Evolutionary conservation across 768 basidiomycete species (phyloP).

Genomic region (Lactifluus echinatus): DNA sequence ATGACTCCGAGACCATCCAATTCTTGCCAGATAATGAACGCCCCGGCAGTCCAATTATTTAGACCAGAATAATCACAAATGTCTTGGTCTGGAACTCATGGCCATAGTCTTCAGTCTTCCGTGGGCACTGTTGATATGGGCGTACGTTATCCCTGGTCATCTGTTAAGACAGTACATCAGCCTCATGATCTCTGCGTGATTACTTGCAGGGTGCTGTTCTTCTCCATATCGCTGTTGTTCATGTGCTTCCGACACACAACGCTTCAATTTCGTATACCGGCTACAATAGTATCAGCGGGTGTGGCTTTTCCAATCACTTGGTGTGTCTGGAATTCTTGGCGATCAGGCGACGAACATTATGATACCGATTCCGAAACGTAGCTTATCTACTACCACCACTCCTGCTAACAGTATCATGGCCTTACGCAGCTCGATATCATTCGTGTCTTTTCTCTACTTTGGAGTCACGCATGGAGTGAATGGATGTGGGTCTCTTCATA

Average conservation of each 20-base stretch:
- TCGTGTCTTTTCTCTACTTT: no score
- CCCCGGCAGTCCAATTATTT: constrained; percentile 8
- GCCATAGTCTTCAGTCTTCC: constrained; percentile 13
- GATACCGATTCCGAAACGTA: no score
- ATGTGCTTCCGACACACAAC: not conserved
- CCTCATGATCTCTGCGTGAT: not conserved
- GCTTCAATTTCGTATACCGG: no score
- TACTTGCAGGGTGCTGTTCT: not conserved
- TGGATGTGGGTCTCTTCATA: not conserved
- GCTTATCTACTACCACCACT: no score
- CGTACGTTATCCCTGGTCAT: not conserved
- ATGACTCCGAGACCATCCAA: not conserved
- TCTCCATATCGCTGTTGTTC: not conserved
- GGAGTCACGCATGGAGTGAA: not conserved
- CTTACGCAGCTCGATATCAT: no score
- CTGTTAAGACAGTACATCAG: not conserved
- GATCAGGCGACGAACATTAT: no score
- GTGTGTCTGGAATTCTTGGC: no score
- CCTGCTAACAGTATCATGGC: no score
- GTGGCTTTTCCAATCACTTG: no score
- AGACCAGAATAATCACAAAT: not conserved
- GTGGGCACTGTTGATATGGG: constrained; percentile 11
- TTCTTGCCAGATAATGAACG: not conserved
- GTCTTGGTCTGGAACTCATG: constrained; percentile 11
- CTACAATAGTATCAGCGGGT: no score